Conservation (phyloP, 192 early-diverging fungal species). For the Backusella australiensis region DNA sequence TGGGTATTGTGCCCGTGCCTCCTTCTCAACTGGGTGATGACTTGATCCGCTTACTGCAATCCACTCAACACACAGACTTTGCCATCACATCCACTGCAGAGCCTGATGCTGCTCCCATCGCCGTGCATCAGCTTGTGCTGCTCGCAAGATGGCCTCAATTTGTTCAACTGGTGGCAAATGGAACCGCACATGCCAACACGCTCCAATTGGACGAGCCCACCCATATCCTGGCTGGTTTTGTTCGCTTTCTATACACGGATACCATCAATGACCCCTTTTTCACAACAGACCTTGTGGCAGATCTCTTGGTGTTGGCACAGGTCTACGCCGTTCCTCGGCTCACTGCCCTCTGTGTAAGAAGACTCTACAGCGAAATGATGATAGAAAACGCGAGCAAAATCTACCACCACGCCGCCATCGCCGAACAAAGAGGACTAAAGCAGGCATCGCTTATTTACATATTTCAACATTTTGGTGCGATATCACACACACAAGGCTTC, state of each 20-base stretch:
- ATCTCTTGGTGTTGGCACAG: conserved; percentile 60
- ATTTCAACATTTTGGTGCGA: conserved; percentile 57
- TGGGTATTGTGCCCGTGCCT: conserved; percentile 53
- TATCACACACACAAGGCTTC: conserved; percentile 55
- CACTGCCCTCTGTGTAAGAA: conserved; percentile 43
- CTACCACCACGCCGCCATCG: conserved; percentile 50
- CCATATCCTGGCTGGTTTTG: conserved; percentile 47
- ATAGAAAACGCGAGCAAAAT: conserved; percentile 56
- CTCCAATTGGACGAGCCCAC: conserved; percentile 54
- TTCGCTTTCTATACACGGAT: conserved; percentile 61
- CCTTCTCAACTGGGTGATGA: conserved; percentile 48
- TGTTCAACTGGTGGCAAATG: conserved; percentile 42
- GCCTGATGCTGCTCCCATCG: conserved; percentile 31
- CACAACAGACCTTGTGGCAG: conserved; percentile 39
- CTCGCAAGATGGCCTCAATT: conserved; percentile 67
- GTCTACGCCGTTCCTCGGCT: conserved; percentile 57
- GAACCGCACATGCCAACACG: conserved; percentile 41
- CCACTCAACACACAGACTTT: conserved; percentile 42
- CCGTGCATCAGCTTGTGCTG: conserved; percentile 57
- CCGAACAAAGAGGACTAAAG: conserved; percentile 50
- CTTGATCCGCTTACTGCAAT: conserved; percentile 38
- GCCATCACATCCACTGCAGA: conserved; percentile 39
- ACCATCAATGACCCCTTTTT: conserved; percentile 35
- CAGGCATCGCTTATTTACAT: conserved; percentile 53
- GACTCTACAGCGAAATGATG: conserved; percentile 45